phyloP scores from a whole-genome alignment of 163 green algal species.

The Scenedesmus sp. region DNA sequence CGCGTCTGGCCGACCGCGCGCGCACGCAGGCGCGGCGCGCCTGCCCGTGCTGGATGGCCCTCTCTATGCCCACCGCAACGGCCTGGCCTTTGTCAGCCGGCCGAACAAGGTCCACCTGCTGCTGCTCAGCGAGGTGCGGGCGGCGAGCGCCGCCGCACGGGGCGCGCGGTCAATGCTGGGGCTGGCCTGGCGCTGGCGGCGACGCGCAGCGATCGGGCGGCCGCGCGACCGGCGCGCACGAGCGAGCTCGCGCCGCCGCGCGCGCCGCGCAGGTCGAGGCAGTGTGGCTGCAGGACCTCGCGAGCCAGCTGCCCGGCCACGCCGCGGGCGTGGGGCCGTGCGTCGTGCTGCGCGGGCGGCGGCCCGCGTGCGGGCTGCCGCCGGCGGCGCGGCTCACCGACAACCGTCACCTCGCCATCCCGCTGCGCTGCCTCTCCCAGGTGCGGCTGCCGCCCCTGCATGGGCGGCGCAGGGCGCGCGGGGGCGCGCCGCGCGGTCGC shows the following conservation, averaged over 20 bases:
- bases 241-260: neutral
- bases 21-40: neutral
- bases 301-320: constrained; percentile 3
- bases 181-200: neutral
- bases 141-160: too few species aligned
- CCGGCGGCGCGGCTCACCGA: constrained; percentile 5
- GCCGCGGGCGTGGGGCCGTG: constrained; percentile 18
- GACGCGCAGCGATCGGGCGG: neutral
- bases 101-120: constrained; percentile 29
- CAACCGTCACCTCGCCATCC: constrained; percentile 24
- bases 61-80: constrained; percentile 19
- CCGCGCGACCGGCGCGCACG: too few species aligned
- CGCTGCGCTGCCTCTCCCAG: constrained; percentile 8
- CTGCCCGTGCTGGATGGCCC: constrained; percentile 24
- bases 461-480: too few species aligned
- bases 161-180: neutral
- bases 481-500: too few species aligned
- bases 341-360: constrained; percentile 2
- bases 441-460: neutral
- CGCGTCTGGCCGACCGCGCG: too few species aligned
- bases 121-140: constrained; percentile 20
- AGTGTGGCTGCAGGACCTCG: constrained; percentile 34
- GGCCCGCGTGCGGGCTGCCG: constrained; percentile 9
- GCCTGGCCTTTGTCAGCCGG: constrained; percentile 10
- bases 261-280: constrained; percentile 8